phyloP scores from a whole-genome alignment of 176 grass and related monocot genomes.

The Carex pumila region DNA sequence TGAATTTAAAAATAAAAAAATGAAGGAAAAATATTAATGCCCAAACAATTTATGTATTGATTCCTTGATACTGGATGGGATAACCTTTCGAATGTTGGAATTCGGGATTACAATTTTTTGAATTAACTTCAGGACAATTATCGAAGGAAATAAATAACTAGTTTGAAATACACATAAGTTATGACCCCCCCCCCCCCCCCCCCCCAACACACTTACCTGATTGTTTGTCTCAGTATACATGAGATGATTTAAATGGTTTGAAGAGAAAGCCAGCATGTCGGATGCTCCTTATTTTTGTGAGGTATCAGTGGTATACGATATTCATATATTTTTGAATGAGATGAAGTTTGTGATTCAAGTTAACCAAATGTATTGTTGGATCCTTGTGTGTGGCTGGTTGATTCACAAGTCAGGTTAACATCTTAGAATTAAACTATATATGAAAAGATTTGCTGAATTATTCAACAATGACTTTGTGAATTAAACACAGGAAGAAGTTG shows the following conservation, averaged over 20 bases:
- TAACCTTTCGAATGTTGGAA: neutral
- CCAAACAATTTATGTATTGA: neutral
- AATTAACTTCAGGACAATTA: neutral
- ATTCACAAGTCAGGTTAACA: neutral
- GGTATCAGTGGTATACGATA: neutral
- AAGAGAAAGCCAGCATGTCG: neutral
- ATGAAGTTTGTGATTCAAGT: neutral
- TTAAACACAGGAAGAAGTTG: slow-evolving; percentile 71
- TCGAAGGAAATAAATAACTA: neutral
- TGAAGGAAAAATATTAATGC: neutral
- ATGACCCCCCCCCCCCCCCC: neutral
- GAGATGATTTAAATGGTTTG: neutral
- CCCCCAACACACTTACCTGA: neutral
- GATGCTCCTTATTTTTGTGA: neutral
- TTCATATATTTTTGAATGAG: neutral
- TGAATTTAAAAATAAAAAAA: neutral
- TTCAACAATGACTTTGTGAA: neutral
- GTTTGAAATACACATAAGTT: neutral
- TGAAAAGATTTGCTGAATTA: neutral
- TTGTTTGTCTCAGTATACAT: neutral
- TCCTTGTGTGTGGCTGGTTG: neutral
- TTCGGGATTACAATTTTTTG: neutral
- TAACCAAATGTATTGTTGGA: neutral
- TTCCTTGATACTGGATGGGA: neutral
- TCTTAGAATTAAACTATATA: neutral